Evolutionary conservation across 768 basidiomycete species (phyloP).

Genomic region (Boletus rubescentipes): DNA sequence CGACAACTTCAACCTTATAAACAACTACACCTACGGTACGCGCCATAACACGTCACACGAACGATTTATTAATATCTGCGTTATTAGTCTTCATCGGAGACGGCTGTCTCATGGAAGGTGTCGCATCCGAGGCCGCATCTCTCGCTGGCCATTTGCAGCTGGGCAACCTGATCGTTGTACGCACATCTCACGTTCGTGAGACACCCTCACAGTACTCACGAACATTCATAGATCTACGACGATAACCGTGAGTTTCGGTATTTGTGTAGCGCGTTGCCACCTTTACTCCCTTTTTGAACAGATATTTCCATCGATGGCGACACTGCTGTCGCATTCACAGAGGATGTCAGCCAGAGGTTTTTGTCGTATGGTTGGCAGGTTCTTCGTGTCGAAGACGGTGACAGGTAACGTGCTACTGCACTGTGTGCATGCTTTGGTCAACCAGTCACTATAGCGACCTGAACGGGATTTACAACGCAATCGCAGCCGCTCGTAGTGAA

Average conservation of each 20-base stretch:
- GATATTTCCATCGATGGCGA: slow-evolving; percentile 97
- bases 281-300: slow-evolving; percentile 30
- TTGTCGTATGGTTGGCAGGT: slow-evolving; percentile 94
- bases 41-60: not conserved
- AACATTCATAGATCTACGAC: slow-evolving; percentile 70
- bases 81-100: slow-evolving; percentile 82
- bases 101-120: slow-evolving; percentile 97
- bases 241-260: slow-evolving; percentile 74
- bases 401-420: slow-evolving; percentile 47
- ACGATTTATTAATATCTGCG: slow-evolving; percentile 3
- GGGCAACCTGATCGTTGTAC: slow-evolving; percentile 86
- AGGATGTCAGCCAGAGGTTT: slow-evolving; percentile 88
- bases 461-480: slow-evolving; percentile 71
- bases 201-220: slow-evolving; percentile 18
- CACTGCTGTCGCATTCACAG: slow-evolving; percentile 90
- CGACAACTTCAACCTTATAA: slow-evolving; percentile 74
- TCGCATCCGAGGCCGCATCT: slow-evolving; percentile 88
- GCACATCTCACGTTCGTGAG: slow-evolving; percentile 33
- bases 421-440: not conserved
- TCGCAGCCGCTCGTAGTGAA: slow-evolving; percentile 72
- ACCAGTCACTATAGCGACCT: slow-evolving; percentile 59
- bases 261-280: not conserved
- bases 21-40: slow-evolving; percentile 87
- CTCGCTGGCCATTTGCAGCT: slow-evolving; percentile 93
- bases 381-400: slow-evolving; percentile 77